A percentile compares a stretch with the other conserved stretches of the same genome.
Evolutionary conservation across 257 asterid genomes (phyloP).

Genomic region (Pogostemon cablin): DNA sequence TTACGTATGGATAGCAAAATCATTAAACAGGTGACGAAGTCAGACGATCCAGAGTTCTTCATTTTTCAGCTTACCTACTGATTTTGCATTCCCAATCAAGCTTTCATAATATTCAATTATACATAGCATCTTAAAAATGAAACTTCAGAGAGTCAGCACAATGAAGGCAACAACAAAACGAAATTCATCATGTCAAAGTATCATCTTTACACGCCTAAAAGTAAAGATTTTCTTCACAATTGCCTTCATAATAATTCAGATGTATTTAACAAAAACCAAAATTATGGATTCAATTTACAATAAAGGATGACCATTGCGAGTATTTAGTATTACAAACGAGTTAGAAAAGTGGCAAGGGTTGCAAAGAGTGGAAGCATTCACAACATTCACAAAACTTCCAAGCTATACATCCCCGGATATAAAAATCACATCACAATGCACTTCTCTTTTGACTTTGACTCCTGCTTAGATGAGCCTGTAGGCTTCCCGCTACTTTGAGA

Average conservation of each 20-base stretch:
- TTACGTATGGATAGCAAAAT: no score
- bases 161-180: no score
- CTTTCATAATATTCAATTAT: no score
- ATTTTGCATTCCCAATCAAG: no score
- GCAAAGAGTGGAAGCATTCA: constrained; percentile 20
- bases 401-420: neutral
- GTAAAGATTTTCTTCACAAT: constrained; percentile 1
- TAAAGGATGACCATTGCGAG: constrained; percentile 18
- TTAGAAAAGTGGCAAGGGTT: constrained; percentile 4
- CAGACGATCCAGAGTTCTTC: no score
- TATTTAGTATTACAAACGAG: constrained; percentile 23
- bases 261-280: neutral
- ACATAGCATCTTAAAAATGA: no score
- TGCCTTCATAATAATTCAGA: constrained; percentile 8
- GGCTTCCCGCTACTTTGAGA: constrained; percentile 51
- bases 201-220: neutral
- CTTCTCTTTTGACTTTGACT: constrained; percentile 70
- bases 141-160: no score
- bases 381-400: constrained; percentile 22
- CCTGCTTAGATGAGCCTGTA: constrained; percentile 59
- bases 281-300: constrained; percentile 32
- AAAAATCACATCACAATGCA: constrained; percentile 67
- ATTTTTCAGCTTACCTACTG: no score
- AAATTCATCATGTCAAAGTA: no score
- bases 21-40: no score